Base-by-base conservation (phyloP, 106 monocot genomes). In the Xerophyta viscosa region DNA sequence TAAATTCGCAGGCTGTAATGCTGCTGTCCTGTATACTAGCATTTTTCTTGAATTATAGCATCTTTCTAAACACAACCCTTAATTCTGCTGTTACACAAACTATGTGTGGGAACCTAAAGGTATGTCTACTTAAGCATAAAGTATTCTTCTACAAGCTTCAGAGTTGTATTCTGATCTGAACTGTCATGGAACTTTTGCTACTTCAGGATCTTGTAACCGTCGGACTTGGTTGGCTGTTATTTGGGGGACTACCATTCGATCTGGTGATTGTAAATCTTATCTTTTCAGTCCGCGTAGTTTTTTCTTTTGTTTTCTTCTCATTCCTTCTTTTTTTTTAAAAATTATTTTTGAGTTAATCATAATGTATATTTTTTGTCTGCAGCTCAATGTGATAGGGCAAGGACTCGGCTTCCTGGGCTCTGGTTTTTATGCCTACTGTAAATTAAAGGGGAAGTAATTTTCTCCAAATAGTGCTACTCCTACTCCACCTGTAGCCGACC, bases 51-150 rank as follows among this genome's bases (percentile, higher is more conserved):
- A 94, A 94, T 49, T 94, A 94, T 31, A 72, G 70, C 54, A 94
- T 94, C 23, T 94, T 94, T 46, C 54, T 88, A 66, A 94, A 94
- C 52, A 94, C 93, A 37, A 84, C 80, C 29, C 58, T 88, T 37
- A 94, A 94, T 31, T 88, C 88, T 44, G 94, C 94, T 31, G 75
- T 88, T 31, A 88, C 94, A 13, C 94, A 88, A 61, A 88, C 88
- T 14, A 88, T 94, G 66, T 94, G 93, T 63, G 94, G 88, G 27
- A 94, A 88, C 57, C 68, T 94, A 12, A 94, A 94, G 84, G 94
- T 94, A 45, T 20, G n/a, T n/a, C n/a, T n/a, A n/a, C n/a, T n/a
- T n/a, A n/a, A n/a, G n/a, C n/a, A n/a, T n/a, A n/a, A n/a, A n/a
- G n/a, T n/a, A n/a, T n/a, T n/a, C n/a, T n/a, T n/a, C n/a, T n/a